Base-by-base conservation (phyloP, 495 filamentous ascomycete genomes). In the Talaromyces adpressus region DNA sequence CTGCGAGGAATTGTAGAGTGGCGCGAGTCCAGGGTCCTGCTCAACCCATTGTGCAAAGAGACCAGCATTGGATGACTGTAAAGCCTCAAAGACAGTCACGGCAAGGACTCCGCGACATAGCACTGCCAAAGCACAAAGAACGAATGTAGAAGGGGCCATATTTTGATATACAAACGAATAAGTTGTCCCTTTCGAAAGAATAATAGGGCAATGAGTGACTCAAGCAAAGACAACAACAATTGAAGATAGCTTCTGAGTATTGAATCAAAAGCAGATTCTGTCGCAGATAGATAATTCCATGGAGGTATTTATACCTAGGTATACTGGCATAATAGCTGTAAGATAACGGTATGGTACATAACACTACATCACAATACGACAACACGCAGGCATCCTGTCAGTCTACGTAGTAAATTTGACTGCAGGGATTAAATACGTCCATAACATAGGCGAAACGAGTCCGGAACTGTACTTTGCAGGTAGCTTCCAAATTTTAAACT, bases 11-110 rank as follows among this genome's bases (percentile, higher is more conserved):
- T 32, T 67, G 70, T 71, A 75, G 9, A 74, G 32, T 16, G 65
- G 57, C 20, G 67, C 56, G 27, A 69, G 36, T 12, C 67, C 66
- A 3, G 69, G 62, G 47, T 72, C 65, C 12, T 66, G 59, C 62
- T 75, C 61, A 62, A 77, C 70, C 45, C 68, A 64, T 4, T 64
- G 27, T 3, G 70, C 69, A 61, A 77, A 77, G 29, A 67, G n/a
- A 22, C 67, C 65, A 20, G 71, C 72, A 56, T 68, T 70, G 5
- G 70, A 30, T 23, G 27, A 34, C n/a, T 29, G 14, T 6, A 67
- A 32, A 51, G 29, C 65, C 2, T 67, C 65, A 25, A 67, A 53
- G 27, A 67, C 39, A 30, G 54, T 36, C 11, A 54, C 27, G 5
- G 52, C 57, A 22, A 29, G 45, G 23, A 36, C 36, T 7, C 29